phyloP scores from a whole-genome alignment of 2,329 filamentous ascomycete species.

The Xylariomycetidae sp. region DNA sequence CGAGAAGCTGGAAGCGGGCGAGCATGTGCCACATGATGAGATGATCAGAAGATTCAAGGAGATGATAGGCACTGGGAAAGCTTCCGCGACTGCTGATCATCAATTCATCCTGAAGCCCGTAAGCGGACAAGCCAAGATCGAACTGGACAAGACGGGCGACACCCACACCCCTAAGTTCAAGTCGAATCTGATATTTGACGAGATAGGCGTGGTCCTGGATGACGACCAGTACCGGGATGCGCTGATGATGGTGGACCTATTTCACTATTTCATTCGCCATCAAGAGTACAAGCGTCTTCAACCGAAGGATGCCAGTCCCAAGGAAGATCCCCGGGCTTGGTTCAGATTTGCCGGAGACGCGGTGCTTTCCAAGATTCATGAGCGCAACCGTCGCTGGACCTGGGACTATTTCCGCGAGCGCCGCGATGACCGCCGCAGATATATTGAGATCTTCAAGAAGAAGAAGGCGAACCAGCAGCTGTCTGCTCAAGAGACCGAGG shows the following conservation, averaged over 20 bases:
- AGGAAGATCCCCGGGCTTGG: constrained; percentile 90
- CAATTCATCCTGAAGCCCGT: constrained; percentile 97
- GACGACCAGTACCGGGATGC: constrained; percentile 96
- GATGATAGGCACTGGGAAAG: constrained; percentile 70
- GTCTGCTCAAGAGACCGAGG: constrained; percentile 61
- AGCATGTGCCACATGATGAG: constrained; percentile 64
- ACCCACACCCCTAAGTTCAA: constrained; percentile 78
- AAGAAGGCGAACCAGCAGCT: constrained; percentile 71
- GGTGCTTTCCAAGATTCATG: constrained; percentile 88
- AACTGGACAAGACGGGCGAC: constrained; percentile 88
- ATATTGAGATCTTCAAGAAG: constrained; percentile 96
- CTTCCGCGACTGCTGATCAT: constrained; percentile 49
- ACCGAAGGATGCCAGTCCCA: constrained; percentile 72
- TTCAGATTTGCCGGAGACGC: constrained; percentile 85
- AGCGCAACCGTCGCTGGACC: constrained; percentile 86
- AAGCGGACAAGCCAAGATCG: constrained; percentile 88
- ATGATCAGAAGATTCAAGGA: constrained; percentile 71
- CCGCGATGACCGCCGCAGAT: constrained; percentile 78
- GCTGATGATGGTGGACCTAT: constrained; percentile 95
- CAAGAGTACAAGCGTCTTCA: constrained; percentile 94
- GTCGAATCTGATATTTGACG: constrained; percentile 86
- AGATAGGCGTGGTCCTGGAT: constrained; percentile 95
- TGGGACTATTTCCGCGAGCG: constrained; percentile 95
- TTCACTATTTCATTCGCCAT: constrained; percentile 96
- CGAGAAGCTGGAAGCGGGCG: constrained; percentile 56